Percentiles rank a stretch among this genome's conserved stretches.
Evolutionary conservation across 495 filamentous ascomycete species (phyloP).

Genomic region (Lasiosphaeria hispida): DNA sequence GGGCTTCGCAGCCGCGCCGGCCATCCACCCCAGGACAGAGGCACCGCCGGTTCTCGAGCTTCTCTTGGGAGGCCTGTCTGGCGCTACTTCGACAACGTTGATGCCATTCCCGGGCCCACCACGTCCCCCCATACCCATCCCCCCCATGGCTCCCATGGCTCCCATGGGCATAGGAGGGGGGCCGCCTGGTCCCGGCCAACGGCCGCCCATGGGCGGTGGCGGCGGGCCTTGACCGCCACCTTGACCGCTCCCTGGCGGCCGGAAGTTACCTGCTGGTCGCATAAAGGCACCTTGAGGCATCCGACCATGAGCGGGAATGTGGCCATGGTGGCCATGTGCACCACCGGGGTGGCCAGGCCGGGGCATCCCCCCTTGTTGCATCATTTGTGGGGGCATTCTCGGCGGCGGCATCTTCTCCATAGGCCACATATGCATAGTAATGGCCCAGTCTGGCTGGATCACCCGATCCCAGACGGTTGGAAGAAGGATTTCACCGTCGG

Average conservation of each 20-base stretch:
- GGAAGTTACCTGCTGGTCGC: slow-evolving; percentile 14
- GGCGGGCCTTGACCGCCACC: slow-evolving; percentile 18
- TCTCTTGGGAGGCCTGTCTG: slow-evolving; percentile 13
- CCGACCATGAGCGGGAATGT: background rate
- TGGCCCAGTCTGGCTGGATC: slow-evolving; percentile 80
- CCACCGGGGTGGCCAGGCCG: slow-evolving; percentile 9
- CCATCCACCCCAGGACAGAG: slow-evolving; percentile 40
- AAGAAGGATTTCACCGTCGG: slow-evolving; percentile 83
- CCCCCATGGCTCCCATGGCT: too few species aligned
- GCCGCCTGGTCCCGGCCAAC: slow-evolving; percentile 3
- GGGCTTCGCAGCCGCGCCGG: slow-evolving; percentile 30
- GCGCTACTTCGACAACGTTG: slow-evolving; percentile 17
- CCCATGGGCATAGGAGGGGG: too few species aligned
- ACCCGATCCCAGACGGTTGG: slow-evolving; percentile 85
- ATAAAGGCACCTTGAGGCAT: slow-evolving; percentile 7
- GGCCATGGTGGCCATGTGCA: background rate
- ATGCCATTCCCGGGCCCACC: background rate
- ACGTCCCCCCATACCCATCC: too few species aligned
- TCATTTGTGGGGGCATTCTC: slow-evolving; percentile 21
- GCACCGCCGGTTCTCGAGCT: slow-evolving; percentile 8
- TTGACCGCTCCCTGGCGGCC: slow-evolving; percentile 5
- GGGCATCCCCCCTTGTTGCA: slow-evolving; percentile 15
- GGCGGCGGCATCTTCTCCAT: slow-evolving; percentile 51
- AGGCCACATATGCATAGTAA: slow-evolving; percentile 98
- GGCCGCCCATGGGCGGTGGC: slow-evolving; percentile 16